Percentiles rank a stretch among this genome's conserved stretches.
Evolutionary conservation across 1,139 yeast species (phyloP).

Genomic region (Taphrina deformans): DNA sequence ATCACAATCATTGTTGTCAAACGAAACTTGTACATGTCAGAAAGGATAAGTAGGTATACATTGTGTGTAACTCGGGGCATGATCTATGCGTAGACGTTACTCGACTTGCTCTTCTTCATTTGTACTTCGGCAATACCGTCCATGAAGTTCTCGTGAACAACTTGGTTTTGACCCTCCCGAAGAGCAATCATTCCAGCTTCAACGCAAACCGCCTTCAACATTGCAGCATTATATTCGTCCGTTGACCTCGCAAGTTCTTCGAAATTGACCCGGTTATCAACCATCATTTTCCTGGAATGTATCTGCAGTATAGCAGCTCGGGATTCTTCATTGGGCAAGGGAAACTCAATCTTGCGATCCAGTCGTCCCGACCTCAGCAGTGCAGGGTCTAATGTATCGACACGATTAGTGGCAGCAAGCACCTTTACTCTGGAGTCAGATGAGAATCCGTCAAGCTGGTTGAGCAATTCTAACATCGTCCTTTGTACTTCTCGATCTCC

Average conservation of each 20-base stretch:
- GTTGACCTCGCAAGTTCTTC: constrained; percentile 96
- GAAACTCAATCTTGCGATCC: constrained; percentile 96
- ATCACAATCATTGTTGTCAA: neutral
- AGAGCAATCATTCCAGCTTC: constrained; percentile 99
- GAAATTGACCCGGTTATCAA: constrained; percentile 94
- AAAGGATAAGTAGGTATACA: neutral
- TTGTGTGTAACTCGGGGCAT: too few species aligned
- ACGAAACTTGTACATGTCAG: too few species aligned
- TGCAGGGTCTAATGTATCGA: constrained; percentile 96
- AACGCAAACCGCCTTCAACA: constrained; percentile 94
- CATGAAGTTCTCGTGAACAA: constrained; percentile 96
- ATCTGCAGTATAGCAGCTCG: constrained; percentile 90
- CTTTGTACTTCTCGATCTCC: constrained; percentile 99
- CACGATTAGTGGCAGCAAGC: constrained; percentile 96
- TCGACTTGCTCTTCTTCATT: constrained; percentile 92
- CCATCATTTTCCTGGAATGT: constrained; percentile 94
- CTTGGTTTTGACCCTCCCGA: constrained; percentile 86
- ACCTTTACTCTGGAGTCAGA: constrained; percentile 96
- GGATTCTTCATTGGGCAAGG: constrained; percentile 94
- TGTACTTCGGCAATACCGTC: constrained; percentile 98
- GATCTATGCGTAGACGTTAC: constrained; percentile 85
- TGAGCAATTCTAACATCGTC: constrained; percentile 95
- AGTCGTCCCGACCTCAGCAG: constrained; percentile 93
- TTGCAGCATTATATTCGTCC: constrained; percentile 98
- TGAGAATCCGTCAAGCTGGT: constrained; percentile 98